A percentile compares a stretch with the other conserved stretches of the same genome.
These are phyloP conservation scores for Calonectria pseudoreteaudii DNA, from an alignment of 2,329 filamentous ascomycete genomes.

Conservation along the genomic window DNA sequence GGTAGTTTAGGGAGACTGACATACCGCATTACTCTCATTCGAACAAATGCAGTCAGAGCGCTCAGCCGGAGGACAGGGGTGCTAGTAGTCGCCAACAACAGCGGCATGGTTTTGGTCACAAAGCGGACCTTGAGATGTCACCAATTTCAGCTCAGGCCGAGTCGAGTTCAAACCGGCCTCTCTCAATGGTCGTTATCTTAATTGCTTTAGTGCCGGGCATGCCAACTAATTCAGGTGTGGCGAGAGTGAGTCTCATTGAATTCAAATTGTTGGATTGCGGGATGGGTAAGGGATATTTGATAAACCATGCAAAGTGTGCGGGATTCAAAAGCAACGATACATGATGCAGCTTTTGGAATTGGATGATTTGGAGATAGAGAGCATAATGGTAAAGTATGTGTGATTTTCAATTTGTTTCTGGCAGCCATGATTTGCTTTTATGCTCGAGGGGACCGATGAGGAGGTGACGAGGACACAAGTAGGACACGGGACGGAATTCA, in stretches of 20 bases:
- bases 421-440: constrained; percentile 27
- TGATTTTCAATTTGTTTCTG: constrained; percentile 27
- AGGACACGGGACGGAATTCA: constrained; percentile 16
- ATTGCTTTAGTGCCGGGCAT: constrained; percentile 48
- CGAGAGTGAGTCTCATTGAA: constrained; percentile 43
- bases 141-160: constrained; percentile 46
- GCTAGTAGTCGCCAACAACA: constrained; percentile 49
- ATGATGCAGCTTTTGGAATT: neutral
- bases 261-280: constrained; percentile 37
- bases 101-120: constrained; percentile 52
- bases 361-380: neutral
- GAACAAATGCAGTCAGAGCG: constrained; percentile 50
- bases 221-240: constrained; percentile 38
- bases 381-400: constrained; percentile 20
- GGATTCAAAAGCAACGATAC: neutral
- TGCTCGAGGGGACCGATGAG: neutral
- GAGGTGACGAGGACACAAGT: constrained; percentile 10
- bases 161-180: constrained; percentile 50
- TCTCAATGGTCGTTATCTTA: constrained; percentile 48
- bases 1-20: constrained; percentile 24
- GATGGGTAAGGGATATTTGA: neutral
- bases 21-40: constrained; percentile 45
- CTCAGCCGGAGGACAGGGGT: constrained; percentile 49
- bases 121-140: constrained; percentile 54
- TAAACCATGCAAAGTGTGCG: neutral